These are phyloP conservation scores for Geranomyces variabilis DNA, from an alignment of 192 early-diverging fungal species.

Conservation along the genomic window DNA sequence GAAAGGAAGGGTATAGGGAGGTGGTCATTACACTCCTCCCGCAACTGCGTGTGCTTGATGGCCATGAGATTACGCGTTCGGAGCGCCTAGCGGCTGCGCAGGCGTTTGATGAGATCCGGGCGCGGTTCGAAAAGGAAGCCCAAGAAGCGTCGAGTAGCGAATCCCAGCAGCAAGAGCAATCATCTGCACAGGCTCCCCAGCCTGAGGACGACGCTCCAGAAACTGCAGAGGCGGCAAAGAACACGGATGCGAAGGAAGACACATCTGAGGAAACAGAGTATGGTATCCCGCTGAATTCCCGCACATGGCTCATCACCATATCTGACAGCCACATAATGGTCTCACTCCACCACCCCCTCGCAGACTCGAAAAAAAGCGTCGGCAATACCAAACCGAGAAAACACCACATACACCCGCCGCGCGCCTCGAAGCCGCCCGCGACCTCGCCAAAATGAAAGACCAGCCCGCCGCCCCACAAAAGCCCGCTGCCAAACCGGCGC, in stretches of 20 bases:
- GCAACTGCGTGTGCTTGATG: slow-evolving; percentile 60
- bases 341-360: too few relatives aligned
- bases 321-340: too few relatives aligned
- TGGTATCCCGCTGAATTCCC: too few relatives aligned
- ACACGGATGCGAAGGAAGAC: not conserved
- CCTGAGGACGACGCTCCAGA: too few relatives aligned
- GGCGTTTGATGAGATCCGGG: slow-evolving; percentile 40
- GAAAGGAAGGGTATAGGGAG: slow-evolving; percentile 54
- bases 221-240: not conserved
- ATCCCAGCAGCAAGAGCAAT: too few relatives aligned
- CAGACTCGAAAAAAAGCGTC: slow-evolving; percentile 40
- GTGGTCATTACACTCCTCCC: slow-evolving; percentile 58
- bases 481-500: slow-evolving; percentile 10
- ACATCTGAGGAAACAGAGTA: too few relatives aligned
- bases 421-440: slow-evolving; percentile 54
- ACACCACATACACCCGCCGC: slow-evolving; percentile 55
- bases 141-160: too few relatives aligned
- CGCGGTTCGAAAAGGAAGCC: slow-evolving; percentile 33
- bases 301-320: too few relatives aligned
- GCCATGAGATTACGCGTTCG: slow-evolving; percentile 56
- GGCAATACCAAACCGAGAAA: slow-evolving; percentile 48
- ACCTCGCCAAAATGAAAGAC: slow-evolving; percentile 47
- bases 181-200: too few relatives aligned
- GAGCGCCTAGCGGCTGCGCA: slow-evolving; percentile 57
- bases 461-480: slow-evolving; percentile 2